These are phyloP conservation scores for Ehretia macrophylla DNA, from an alignment of 257 asterid genomes.

Conservation along the genomic window DNA sequence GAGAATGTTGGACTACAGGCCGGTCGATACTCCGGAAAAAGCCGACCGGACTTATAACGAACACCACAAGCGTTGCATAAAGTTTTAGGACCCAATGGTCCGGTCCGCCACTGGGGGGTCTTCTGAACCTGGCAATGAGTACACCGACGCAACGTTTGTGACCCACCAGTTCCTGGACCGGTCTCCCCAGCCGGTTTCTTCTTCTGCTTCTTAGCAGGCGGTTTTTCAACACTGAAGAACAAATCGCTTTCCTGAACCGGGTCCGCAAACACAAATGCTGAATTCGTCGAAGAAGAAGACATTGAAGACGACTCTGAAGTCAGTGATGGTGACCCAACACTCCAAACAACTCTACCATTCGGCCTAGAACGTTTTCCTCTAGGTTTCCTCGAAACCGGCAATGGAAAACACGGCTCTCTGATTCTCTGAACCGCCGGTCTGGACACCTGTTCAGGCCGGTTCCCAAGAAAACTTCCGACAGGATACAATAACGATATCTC, in stretches of 20 bases:
- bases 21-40: conserved; percentile 37
- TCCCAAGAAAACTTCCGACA: not conserved
- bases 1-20: conserved; percentile 43
- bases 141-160: conserved; percentile 24
- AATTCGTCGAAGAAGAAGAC: conserved; percentile 14
- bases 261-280: conserved; percentile 12
- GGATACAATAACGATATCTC: conserved; percentile 22
- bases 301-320: conserved; percentile 29
- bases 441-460: conserved; percentile 7
- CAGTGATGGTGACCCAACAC: conserved; percentile 25
- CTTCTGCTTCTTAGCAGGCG: conserved; percentile 23
- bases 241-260: conserved; percentile 15
- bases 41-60: conserved; percentile 37
- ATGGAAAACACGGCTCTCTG: conserved; percentile 12
- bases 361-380: conserved; percentile 28
- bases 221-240: conserved; percentile 17
- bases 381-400: conserved; percentile 24
- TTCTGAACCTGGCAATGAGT: conserved; percentile 32
- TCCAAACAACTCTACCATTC: conserved; percentile 9
- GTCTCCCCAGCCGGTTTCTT: conserved; percentile 13
- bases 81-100: conserved; percentile 37
- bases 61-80: conserved; percentile 47
- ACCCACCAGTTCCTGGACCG: conserved; percentile 13
- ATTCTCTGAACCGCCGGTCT: conserved; percentile 11
- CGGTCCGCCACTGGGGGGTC: conserved; percentile 41